Conservation (phyloP, 2,329 filamentous ascomycete species). For the Colletotrichum sansevieriae region DNA sequence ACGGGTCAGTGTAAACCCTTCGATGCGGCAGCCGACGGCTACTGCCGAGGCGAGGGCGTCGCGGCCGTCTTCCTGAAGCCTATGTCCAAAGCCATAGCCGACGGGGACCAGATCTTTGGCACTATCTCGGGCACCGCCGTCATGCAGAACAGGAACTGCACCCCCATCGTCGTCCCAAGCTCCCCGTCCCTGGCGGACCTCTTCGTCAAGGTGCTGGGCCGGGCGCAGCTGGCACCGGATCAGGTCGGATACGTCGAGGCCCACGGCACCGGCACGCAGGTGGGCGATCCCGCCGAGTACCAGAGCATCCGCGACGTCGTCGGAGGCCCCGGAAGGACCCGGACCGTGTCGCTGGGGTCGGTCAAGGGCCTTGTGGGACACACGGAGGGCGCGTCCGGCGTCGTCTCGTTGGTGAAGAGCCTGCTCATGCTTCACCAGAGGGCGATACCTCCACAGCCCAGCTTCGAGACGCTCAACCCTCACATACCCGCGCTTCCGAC, state of each 20-base stretch:
- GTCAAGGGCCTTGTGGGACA: no score
- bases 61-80: conserved; percentile 61
- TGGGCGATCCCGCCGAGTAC: no score
- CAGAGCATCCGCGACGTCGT: no score
- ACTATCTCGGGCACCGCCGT: conserved; percentile 54
- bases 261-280: neutral
- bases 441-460: no score
- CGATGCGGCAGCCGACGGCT: conserved; percentile 57
- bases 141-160: conserved; percentile 57
- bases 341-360: no score
- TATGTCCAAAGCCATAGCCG: conserved; percentile 58
- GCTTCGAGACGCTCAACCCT: no score
- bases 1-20: conserved; percentile 52
- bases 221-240: no score
- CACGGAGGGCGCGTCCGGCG: no score
- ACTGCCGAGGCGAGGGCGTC: conserved; percentile 63
- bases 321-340: no score
- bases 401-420: no score
- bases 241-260: neutral
- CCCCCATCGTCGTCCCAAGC: conserved; percentile 47
- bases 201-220: conserved; percentile 55
- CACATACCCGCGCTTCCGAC: no score
- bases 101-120: conserved; percentile 59
- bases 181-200: conserved; percentile 41
- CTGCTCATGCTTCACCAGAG: no score